Conservation (phyloP, 352 stramenopile species). For the Phytophthora pistaciae region DNA sequence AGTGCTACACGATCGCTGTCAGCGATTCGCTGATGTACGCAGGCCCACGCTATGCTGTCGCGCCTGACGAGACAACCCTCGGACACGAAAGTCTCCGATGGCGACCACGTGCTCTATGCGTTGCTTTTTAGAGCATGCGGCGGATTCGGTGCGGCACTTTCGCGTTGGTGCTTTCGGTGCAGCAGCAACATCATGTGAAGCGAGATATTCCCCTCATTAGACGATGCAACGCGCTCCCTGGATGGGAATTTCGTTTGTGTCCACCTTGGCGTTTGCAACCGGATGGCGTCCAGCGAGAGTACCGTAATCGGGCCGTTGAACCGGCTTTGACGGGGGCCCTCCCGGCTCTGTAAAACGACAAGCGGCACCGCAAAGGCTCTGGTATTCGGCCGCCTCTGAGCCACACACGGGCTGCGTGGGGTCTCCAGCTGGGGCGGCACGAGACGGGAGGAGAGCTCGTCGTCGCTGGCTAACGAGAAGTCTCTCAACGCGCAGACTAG, state of each 20-base stretch:
- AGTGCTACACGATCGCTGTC: neutral
- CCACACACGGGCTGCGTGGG: conserved; percentile 23
- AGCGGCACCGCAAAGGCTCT: conserved; percentile 28
- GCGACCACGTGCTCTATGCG: neutral
- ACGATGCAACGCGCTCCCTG: conserved; percentile 4
- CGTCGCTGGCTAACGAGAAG: neutral
- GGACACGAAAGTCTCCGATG: conserved; percentile 8
- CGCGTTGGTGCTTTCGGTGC: conserved; percentile 16
- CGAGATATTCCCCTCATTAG: conserved; percentile 1
- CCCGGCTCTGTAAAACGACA: conserved; percentile 24
- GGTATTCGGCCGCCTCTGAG: conserved; percentile 15
- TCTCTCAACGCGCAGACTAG: conserved; percentile 5
- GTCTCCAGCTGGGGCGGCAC: conserved; percentile 22
- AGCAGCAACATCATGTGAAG: neutral
- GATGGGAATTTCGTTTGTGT: conserved; percentile 45
- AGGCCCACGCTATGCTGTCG: neutral
- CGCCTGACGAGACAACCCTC: neutral
- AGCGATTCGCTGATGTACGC: conserved; percentile 29
- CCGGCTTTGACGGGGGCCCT: conserved; percentile 13
- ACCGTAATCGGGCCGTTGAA: neutral
- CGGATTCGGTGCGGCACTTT: conserved; percentile 9
- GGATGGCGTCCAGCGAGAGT: conserved; percentile 23
- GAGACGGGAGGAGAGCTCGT: conserved; percentile 16
- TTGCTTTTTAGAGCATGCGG: neutral
- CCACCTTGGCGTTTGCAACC: conserved; percentile 13